These are phyloP conservation scores for Hemileccinum impolitum DNA, from an alignment of 768 basidiomycete species.

Conservation along the genomic window DNA sequence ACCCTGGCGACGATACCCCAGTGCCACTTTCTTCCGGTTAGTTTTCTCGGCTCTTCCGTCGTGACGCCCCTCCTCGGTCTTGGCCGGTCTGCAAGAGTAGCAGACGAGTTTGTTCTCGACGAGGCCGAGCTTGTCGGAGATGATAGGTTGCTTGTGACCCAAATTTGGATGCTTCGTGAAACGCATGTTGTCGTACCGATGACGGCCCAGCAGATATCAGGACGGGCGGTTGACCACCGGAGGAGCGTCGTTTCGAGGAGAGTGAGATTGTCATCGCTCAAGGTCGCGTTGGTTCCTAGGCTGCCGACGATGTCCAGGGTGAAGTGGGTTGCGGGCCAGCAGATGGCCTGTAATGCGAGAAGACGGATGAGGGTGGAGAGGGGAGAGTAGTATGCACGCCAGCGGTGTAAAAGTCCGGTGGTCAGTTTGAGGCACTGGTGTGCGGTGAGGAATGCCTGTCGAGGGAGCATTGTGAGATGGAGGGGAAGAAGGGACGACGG, in stretches of 20 bases:
- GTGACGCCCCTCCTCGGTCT: conserved; percentile 14
- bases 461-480: not conserved
- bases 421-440: conserved; percentile 87
- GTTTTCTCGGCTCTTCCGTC: conserved; percentile 19
- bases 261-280: conserved; percentile 2
- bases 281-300: conserved; percentile 19
- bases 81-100: conserved; percentile 18
- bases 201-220: conserved; percentile 85
- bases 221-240: conserved; percentile 53
- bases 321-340: conserved; percentile 91
- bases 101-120: conserved; percentile 4
- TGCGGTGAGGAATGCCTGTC: conserved; percentile 77
- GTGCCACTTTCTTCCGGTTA: conserved; percentile 69
- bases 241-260: conserved; percentile 28
- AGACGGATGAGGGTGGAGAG: conserved; percentile 87
- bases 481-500: not conserved
- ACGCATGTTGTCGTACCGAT: conserved; percentile 87
- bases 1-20: conserved; percentile 68
- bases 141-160: conserved; percentile 89
- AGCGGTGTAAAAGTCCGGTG: conserved; percentile 84
- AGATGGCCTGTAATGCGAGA: conserved; percentile 90
- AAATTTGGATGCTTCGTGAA: conserved; percentile 83
- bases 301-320: conserved; percentile 71
- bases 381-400: conserved; percentile 88
- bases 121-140: conserved; percentile 6